Evolutionary conservation across 768 basidiomycete genomes (phyloP).

Genomic region (Omphalotus guepiniiformis): DNA sequence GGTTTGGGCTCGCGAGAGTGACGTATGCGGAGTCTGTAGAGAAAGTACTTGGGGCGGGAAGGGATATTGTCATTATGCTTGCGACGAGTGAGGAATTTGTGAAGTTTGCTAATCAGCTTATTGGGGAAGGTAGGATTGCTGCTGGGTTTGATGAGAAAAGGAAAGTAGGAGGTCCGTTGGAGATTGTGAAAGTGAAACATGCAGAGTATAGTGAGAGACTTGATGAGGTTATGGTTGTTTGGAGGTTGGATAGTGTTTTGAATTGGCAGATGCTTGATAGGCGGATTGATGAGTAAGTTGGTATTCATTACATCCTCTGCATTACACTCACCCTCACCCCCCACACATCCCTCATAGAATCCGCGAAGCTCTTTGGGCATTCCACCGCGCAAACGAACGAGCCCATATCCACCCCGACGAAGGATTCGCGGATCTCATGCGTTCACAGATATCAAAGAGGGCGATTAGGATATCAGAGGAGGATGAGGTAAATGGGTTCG

Average conservation of each 20-base stretch:
- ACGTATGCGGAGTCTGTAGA: slow-evolving; percentile 11
- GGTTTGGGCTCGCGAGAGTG: slow-evolving; percentile 6
- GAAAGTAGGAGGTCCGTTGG: neutral
- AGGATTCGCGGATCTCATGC: neutral
- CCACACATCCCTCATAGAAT: neutral
- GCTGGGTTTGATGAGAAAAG: neutral
- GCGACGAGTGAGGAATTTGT: neutral
- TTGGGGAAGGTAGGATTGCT: neutral
- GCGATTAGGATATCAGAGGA: slow-evolving; percentile 1
- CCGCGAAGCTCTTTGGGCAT: slow-evolving; percentile 3
- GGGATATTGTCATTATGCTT: slow-evolving; percentile 7
- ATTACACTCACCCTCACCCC: neutral
- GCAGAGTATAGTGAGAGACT: neutral
- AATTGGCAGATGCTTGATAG: slow-evolving; percentile 7
- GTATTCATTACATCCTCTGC: neutral
- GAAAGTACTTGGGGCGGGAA: slow-evolving; percentile 4
- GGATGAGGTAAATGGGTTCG: neutral
- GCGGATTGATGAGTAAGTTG: slow-evolving; percentile 5
- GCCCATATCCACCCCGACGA: neutral
- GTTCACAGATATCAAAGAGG: neutral
- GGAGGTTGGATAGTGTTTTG: neutral
- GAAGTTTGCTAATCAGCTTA: neutral
- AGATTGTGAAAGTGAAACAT: neutral
- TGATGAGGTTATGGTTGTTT: neutral
- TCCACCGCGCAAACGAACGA: neutral